Conservation (phyloP, 2,329 filamentous ascomycete species). For the Pyrenophora teres region DNA sequence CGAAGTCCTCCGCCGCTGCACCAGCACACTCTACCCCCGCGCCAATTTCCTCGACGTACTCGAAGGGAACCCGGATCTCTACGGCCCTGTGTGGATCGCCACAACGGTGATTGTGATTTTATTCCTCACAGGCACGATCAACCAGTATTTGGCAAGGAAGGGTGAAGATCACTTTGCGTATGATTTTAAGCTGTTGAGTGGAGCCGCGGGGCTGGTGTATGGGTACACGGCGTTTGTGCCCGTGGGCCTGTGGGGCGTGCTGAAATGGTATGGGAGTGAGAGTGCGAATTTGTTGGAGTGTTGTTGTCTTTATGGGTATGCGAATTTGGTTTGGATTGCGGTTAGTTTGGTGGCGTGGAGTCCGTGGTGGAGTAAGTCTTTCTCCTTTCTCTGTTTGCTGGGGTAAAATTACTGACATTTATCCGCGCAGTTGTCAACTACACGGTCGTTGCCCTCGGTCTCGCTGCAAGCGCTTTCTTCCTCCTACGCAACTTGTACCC, state of each 20-base stretch:
- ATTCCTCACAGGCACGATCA: conserved; percentile 94
- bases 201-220: conserved; percentile 89
- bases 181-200: conserved; percentile 87
- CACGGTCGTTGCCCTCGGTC: conserved; percentile 78
- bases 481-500: conserved; percentile 60
- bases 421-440: conserved; percentile 74
- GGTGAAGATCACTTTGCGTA: conserved; percentile 78
- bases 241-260: conserved; percentile 79
- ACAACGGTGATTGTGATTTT: conserved; percentile 95
- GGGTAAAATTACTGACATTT: too few relatives aligned
- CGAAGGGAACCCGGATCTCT: conserved; percentile 94
- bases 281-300: conserved; percentile 92
- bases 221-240: conserved; percentile 87
- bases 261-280: conserved; percentile 95
- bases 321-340: conserved; percentile 95
- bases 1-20: conserved; percentile 84
- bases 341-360: conserved; percentile 93
- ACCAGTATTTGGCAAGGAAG: conserved; percentile 77
- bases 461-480: conserved; percentile 47
- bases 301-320: conserved; percentile 93
- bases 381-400: background rate
- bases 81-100: conserved; percentile 98
- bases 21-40: conserved; percentile 85
- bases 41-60: conserved; percentile 96
- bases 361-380: conserved; percentile 65